Evolutionary conservation across 23 red algal species (phyloP), one percentile per base, ranked within the genome.

Genomic region (Gracilariopsis chorda): DNA sequence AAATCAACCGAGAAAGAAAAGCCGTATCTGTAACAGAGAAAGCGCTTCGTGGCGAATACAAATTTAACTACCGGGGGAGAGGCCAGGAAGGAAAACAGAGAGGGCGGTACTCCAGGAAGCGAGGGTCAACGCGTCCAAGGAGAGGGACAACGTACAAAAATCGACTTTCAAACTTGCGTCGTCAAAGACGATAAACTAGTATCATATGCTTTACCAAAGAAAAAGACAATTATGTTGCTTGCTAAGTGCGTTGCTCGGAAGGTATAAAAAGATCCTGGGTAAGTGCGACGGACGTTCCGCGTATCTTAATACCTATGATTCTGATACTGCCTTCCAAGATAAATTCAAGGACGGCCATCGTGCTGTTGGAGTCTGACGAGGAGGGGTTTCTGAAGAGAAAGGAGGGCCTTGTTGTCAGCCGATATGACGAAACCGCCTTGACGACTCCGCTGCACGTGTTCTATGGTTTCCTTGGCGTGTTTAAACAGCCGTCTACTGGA

Each of bases 51-150:
- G 85, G 85, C 4, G 85, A 89, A 36, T 89, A 62, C 48, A 65
- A 78, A 45, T 89, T 89, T 51, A 89, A 89, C 39, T 89, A 89
- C 25, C 85, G 85, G 25, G 85, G 85, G 4, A 89, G 47, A 45
- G 58, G 43, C 16, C 49, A 40, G 3, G 82, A 87, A 39, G 39
- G 47, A 46, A 45, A 1, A 12, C 67, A 8, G 1, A 73, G 67
- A 24, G 67, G 67, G 16, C 12, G 33, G 6, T 9, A 0, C 39
- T 73, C 67, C 47, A 20, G 36, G 1, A 73, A 46, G 28, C n/a
- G 37, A 73, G 67, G 67, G 24, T 73, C 67, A 73, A 25, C 36
- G 1, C 67, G 32, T 1, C 5, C 67, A 25, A 42, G 7, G 16
- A 46, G 40, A 46, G 37, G 67, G 7, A 45, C 30, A 37, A 73